Evolutionary conservation across 2,329 filamentous ascomycete genomes (phyloP).

Genomic region (Ceratocystis cacaofunesta): DNA sequence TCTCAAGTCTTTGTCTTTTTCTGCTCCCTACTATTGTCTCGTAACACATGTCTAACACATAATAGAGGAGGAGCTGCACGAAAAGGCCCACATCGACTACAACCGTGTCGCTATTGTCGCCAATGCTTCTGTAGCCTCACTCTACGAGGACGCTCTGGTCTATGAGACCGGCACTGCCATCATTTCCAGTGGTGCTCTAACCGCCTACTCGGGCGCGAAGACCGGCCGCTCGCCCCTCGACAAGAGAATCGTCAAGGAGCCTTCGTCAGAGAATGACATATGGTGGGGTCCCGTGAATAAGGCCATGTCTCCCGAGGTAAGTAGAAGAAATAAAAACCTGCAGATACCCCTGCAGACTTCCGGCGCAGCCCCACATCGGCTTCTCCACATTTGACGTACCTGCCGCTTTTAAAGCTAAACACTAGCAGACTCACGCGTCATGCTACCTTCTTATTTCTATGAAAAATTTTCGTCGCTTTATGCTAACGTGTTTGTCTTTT

Average conservation of each 20-base stretch:
- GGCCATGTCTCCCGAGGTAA: constrained; percentile 92
- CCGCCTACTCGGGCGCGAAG: constrained; percentile 95
- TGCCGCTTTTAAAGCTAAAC: not conserved
- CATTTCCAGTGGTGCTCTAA: constrained; percentile 85
- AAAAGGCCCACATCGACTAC: constrained; percentile 97
- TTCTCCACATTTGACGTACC: constrained; percentile 15
- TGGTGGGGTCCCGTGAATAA: constrained; percentile 99
- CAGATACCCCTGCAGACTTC: not conserved
- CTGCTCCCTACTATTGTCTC: not conserved
- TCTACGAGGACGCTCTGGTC: constrained; percentile 93
- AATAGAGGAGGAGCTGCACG: constrained; percentile 80
- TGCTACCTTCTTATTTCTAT: not conserved
- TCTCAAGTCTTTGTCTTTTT: not conserved
- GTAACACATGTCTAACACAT: constrained; percentile 17
- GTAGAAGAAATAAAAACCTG: constrained; percentile 5
- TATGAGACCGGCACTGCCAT: constrained; percentile 98
- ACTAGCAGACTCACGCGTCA: not conserved
- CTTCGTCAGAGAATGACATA: constrained; percentile 73
- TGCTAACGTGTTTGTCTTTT: not conserved
- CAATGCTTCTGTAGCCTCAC: constrained; percentile 86
- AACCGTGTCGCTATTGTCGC: constrained; percentile 92
- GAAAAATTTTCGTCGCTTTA: not conserved
- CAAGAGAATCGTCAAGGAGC: constrained; percentile 93
- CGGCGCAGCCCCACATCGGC: not conserved
- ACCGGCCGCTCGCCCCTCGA: constrained; percentile 92